Conservation (phyloP, 805 yeast species). For the Cyberlindnera amylophila region DNA sequence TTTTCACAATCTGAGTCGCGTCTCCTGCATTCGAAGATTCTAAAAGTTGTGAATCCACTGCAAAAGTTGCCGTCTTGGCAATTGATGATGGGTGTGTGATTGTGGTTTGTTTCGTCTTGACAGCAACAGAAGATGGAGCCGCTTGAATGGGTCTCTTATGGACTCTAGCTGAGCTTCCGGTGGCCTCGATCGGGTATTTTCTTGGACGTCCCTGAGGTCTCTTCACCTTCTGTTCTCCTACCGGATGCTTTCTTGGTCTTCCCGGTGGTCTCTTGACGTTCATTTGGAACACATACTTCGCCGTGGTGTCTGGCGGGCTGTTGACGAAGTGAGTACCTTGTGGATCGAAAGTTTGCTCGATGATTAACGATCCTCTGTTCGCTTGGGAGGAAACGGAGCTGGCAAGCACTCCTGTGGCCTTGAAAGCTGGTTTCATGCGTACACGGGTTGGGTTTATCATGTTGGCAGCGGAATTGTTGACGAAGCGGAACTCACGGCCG, state of each 20-base stretch:
- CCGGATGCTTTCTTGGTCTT: constrained; percentile 47
- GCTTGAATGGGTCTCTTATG: background rate
- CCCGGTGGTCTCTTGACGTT: constrained; percentile 41
- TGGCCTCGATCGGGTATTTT: constrained; percentile 22
- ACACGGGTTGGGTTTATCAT: constrained; percentile 16
- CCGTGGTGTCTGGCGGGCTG: constrained; percentile 8
- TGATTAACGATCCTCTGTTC: constrained; percentile 15
- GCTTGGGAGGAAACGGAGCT: constrained; percentile 5
- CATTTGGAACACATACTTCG: constrained; percentile 20
- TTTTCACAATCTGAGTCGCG: background rate
- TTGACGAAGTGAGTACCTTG: constrained; percentile 1
- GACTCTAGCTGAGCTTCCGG: constrained; percentile 3
- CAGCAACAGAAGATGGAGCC: background rate
- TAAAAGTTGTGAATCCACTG: constrained; percentile 11
- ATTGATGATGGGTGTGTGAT: background rate
- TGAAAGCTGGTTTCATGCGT: constrained; percentile 26
- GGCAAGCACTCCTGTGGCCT: constrained; percentile 13
- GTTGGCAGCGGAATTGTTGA: constrained; percentile 22
- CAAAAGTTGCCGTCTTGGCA: constrained; percentile 1
- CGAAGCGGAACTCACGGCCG: constrained; percentile 20
- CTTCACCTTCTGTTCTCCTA: constrained; percentile 39
- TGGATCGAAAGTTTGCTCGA: constrained; percentile 23
- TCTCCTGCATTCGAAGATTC: background rate
- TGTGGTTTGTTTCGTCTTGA: background rate
- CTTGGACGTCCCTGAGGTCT: constrained; percentile 30